These are phyloP conservation scores for Saccharomyces hybrid DNA, from an alignment of 1,139 yeast genomes.

Conservation along the genomic window DNA sequence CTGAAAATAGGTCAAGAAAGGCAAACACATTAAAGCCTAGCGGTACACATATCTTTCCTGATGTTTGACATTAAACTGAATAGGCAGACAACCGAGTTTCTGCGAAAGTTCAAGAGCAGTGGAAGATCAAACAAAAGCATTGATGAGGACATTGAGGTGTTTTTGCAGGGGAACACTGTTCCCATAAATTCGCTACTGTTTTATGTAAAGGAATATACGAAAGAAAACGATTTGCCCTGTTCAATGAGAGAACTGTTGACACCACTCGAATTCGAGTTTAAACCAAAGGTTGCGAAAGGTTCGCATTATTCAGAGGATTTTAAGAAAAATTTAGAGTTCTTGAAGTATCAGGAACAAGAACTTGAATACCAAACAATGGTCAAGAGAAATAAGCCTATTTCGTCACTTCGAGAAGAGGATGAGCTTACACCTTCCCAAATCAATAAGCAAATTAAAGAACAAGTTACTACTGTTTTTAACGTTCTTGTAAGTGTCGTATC, in stretches of 20 bases:
- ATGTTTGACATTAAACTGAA: conserved; percentile 24
- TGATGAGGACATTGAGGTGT: neutral
- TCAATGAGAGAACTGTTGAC: conserved; percentile 13
- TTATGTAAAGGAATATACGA: conserved; percentile 12
- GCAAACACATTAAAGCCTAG: neutral
- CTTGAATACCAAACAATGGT: conserved; percentile 58
- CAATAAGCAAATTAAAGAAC: conserved; percentile 66
- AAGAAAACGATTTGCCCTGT: neutral
- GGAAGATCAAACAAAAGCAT: neutral
- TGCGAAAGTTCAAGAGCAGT: conserved; percentile 7
- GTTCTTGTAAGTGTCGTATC: conserved; percentile 70
- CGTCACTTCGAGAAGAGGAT: conserved; percentile 27
- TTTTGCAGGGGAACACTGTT: conserved; percentile 5
- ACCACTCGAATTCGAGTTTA: conserved; percentile 20
- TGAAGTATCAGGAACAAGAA: conserved; percentile 53
- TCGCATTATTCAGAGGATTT: conserved; percentile 51
- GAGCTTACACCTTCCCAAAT: conserved; percentile 43
- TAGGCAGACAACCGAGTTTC: conserved; percentile 7
- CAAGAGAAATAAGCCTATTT: conserved; percentile 20
- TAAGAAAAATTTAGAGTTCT: conserved; percentile 44
- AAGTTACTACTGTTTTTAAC: conserved; percentile 76
- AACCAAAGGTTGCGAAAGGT: conserved; percentile 18
- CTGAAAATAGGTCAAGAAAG: neutral
- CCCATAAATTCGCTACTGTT: conserved; percentile 16
- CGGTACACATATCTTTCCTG: neutral